Percentiles rank a stretch among this genome's conserved stretches.
phyloP scores from a whole-genome alignment of 768 basidiomycete genomes.

The Paxillus rubicundulus region DNA sequence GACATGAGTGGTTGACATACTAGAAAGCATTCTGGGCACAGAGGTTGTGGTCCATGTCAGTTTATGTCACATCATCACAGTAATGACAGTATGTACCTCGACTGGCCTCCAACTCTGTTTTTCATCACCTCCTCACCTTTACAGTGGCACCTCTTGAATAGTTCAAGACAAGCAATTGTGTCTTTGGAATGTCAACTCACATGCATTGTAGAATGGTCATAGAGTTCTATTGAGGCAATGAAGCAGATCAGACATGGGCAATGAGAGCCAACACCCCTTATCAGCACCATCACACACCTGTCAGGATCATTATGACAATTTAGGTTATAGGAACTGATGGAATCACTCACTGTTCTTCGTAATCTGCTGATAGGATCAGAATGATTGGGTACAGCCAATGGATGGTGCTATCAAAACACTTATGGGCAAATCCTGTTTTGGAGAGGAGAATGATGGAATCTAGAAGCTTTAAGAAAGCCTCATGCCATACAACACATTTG shows the following conservation, averaged over 20 bases:
- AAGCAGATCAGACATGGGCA: constrained; percentile 39
- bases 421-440: constrained; percentile 7
- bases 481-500: constrained; percentile 23
- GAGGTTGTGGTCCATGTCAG: no score
- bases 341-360: constrained; percentile 1
- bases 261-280: constrained; percentile 22
- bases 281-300: constrained; percentile 37
- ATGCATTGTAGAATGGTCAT: constrained; percentile 14
- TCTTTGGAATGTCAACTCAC: constrained; percentile 10
- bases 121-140: constrained; percentile 15
- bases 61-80: constrained; percentile 8
- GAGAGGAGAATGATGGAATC: constrained; percentile 1
- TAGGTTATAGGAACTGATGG: no score
- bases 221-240: constrained; percentile 24
- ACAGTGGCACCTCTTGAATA: not conserved
- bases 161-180: constrained; percentile 8
- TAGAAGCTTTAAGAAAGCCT: constrained; percentile 13
- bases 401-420: constrained; percentile 1
- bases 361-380: constrained; percentile 25
- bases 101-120: constrained; percentile 12
- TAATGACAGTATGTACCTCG: constrained; percentile 20
- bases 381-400: constrained; percentile 19
- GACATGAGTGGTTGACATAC: no score
- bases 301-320: not conserved
- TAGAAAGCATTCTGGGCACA: no score